phyloP scores from a whole-genome alignment of 495 filamentous ascomycete species.

The Daldinia vernicosa region DNA sequence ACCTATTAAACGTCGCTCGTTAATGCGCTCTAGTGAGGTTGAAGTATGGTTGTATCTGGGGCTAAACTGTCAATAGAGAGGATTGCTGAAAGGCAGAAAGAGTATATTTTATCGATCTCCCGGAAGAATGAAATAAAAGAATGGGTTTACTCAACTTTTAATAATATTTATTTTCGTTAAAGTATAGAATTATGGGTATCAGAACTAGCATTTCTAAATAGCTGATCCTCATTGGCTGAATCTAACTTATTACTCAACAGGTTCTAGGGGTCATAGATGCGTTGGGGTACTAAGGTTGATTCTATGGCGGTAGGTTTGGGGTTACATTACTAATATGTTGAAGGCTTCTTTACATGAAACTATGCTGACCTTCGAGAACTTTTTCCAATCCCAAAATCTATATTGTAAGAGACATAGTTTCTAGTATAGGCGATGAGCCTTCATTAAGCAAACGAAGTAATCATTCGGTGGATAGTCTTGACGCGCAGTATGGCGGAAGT shows the following conservation, averaged over 20 bases:
- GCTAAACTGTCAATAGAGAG: no score
- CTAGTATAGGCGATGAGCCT: neutral
- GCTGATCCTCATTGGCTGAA: neutral
- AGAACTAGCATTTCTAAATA: neutral
- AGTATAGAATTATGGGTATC: neutral
- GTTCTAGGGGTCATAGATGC: neutral
- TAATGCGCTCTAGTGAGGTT: no score
- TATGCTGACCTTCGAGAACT: neutral
- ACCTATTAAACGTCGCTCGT: no score
- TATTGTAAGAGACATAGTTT: neutral
- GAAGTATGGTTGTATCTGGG: no score
- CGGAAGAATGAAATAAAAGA: neutral
- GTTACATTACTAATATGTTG: neutral
- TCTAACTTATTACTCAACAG: neutral
- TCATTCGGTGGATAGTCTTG: no score
- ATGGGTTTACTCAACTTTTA: neutral
- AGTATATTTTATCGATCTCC: neutral
- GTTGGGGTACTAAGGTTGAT: neutral
- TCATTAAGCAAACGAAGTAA: neutral
- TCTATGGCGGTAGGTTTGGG: neutral
- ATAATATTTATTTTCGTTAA: neutral
- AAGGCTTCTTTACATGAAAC: neutral
- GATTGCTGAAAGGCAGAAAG: no score
- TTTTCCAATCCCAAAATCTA: neutral
- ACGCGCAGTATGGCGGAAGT: no score